phyloP scores from a whole-genome alignment of 257 asterid genomes.

The Nicotiana knightiana region DNA sequence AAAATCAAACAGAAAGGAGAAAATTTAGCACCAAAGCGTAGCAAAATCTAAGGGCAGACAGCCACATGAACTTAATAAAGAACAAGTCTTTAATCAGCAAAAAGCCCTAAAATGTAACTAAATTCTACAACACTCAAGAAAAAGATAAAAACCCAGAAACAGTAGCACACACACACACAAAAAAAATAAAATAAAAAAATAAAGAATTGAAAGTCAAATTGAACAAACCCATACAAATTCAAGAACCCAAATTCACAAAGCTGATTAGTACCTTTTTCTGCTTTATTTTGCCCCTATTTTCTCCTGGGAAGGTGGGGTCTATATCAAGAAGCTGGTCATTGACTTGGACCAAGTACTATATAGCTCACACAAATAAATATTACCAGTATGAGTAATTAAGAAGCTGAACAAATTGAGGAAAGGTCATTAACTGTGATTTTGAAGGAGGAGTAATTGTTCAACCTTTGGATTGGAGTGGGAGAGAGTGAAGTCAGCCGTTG shows the following conservation, averaged over 20 bases:
- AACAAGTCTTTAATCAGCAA: background rate
- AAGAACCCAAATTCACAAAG: background rate
- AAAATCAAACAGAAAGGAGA: background rate
- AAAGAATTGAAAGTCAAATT: background rate
- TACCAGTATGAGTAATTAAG: background rate
- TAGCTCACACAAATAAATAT: background rate
- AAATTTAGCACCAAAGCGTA: background rate
- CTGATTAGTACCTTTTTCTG: background rate
- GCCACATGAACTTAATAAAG: background rate
- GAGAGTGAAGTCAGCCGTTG: background rate
- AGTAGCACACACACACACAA: background rate
- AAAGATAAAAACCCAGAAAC: background rate
- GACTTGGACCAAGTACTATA: slow-evolving; percentile 41
- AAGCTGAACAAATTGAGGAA: background rate
- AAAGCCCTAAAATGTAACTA: background rate
- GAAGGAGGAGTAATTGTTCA: background rate
- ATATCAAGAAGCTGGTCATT: slow-evolving; percentile 20
- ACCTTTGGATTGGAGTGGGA: background rate
- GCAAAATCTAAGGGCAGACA: background rate
- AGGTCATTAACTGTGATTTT: too few species aligned
- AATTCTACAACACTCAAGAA: background rate
- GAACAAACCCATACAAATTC: background rate
- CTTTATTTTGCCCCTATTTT: background rate
- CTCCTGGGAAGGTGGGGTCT: background rate
- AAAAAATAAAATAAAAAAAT: background rate